phyloP scores from a whole-genome alignment of 495 filamentous ascomycete species.

The Poronia punctata region DNA sequence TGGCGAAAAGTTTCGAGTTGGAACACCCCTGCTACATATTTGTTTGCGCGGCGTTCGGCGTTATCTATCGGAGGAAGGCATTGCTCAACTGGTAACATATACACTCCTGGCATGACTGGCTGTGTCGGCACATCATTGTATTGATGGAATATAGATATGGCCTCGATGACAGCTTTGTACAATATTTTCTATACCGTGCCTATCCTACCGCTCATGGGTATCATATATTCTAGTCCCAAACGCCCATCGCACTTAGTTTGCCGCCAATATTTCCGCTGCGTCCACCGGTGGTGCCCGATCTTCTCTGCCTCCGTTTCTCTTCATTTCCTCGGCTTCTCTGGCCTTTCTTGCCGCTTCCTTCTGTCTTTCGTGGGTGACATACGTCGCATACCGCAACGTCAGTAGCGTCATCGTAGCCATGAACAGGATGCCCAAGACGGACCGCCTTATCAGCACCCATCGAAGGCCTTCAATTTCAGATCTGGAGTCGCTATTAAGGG shows the following conservation, averaged over 20 bases:
- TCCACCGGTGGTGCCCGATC: slow-evolving; percentile 32
- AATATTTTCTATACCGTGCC: slow-evolving; percentile 9
- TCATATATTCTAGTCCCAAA: slow-evolving; percentile 10
- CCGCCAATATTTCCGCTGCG: slow-evolving; percentile 41
- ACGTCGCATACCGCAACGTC: slow-evolving; percentile 42
- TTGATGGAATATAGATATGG: no score
- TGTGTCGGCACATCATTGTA: no score
- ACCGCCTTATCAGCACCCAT: slow-evolving; percentile 83
- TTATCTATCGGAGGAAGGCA: no score
- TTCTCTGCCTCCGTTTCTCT: slow-evolving; percentile 27
- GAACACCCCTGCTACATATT: no score
- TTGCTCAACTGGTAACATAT: no score
- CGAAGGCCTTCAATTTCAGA: slow-evolving; percentile 85
- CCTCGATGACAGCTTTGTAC: no score
- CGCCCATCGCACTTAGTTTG: slow-evolving; percentile 30
- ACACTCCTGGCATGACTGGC: no score
- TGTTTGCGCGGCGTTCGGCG: no score
- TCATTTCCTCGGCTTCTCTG: slow-evolving; percentile 26
- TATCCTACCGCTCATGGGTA: slow-evolving; percentile 23
- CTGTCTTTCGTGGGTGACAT: slow-evolving; percentile 35
- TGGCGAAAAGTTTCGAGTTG: no score
- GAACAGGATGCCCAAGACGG: slow-evolving; percentile 70
- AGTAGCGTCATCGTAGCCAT: slow-evolving; percentile 43
- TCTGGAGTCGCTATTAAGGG: slow-evolving; percentile 75
- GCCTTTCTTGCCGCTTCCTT: slow-evolving; percentile 28